phyloP scores from a whole-genome alignment of 805 yeast species.

The Pachysolen tannophilus region DNA sequence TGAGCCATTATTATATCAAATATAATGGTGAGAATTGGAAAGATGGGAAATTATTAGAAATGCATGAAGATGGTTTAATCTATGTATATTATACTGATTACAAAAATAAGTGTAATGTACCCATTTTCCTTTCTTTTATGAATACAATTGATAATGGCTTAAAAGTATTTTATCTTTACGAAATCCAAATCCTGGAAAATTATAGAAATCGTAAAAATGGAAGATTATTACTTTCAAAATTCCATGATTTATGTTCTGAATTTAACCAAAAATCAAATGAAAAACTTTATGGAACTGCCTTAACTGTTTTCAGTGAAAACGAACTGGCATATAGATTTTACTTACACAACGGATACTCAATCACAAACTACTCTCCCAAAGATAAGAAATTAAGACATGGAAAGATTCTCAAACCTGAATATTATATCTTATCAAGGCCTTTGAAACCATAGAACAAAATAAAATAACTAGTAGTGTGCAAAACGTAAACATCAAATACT shows the following conservation, averaged over 20 bases:
- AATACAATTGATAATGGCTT: slow-evolving; percentile 31
- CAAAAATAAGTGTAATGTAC: slow-evolving; percentile 12
- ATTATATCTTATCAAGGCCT: slow-evolving; percentile 25
- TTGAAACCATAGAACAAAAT: no score
- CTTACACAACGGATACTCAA: slow-evolving; percentile 26
- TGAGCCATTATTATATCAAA: slow-evolving; percentile 17
- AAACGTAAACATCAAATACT: background rate
- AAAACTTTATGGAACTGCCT: slow-evolving; percentile 22
- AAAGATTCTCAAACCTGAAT: slow-evolving; percentile 31
- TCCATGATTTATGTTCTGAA: slow-evolving; percentile 25
- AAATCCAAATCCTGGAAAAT: slow-evolving; percentile 37
- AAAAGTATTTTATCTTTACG: slow-evolving; percentile 44
- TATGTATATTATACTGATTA: slow-evolving; percentile 27
- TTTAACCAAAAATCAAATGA: slow-evolving; percentile 10
- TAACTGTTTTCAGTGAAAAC: slow-evolving; percentile 47
- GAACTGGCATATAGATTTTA: slow-evolving; percentile 36
- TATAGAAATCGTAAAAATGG: slow-evolving; percentile 33
- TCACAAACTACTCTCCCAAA: slow-evolving; percentile 33
- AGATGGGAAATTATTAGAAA: slow-evolving; percentile 32
- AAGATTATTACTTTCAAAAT: slow-evolving; percentile 22
- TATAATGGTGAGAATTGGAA: slow-evolving; percentile 33
- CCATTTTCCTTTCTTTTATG: slow-evolving; percentile 40
- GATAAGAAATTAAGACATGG: slow-evolving; percentile 34
- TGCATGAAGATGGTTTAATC: slow-evolving; percentile 38
- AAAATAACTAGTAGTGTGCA: slow-evolving; percentile 12